Evolutionary conservation across 2,329 filamentous ascomycete genomes (phyloP).

Genomic region (Raffaelea deltoideospora): DNA sequence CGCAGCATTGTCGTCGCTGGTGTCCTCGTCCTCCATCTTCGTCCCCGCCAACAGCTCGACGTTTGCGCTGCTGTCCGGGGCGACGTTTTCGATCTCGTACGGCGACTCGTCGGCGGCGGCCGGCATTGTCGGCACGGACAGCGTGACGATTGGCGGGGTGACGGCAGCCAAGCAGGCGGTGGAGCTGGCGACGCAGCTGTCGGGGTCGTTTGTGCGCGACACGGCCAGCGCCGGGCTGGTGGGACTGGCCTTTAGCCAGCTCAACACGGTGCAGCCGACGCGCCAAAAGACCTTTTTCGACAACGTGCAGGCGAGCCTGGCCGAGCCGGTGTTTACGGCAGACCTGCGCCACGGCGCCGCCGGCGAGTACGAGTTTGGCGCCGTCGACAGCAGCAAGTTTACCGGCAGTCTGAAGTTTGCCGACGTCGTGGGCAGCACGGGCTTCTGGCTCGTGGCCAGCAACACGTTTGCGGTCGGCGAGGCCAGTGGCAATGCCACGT

Average conservation of each 20-base stretch:
- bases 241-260: conserved; percentile 48
- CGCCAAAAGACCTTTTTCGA: conserved; percentile 59
- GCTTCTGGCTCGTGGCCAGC: conserved; percentile 56
- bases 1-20: too few species aligned
- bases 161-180: conserved; percentile 48
- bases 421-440: conserved; percentile 41
- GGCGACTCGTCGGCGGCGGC: conserved; percentile 49
- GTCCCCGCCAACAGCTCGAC: conserved; percentile 20
- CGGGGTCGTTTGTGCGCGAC: conserved; percentile 41
- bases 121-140: conserved; percentile 53
- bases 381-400: conserved; percentile 49
- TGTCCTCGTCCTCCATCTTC: conserved; percentile 31
- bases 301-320: conserved; percentile 45
- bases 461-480: conserved; percentile 38
- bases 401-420: conserved; percentile 46
- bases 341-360: conserved; percentile 43
- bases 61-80: conserved; percentile 21
- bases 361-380: conserved; percentile 62
- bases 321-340: conserved; percentile 55
- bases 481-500: too few species aligned
- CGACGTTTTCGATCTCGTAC: conserved; percentile 50
- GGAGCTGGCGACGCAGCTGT: conserved; percentile 47
- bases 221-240: conserved; percentile 52
- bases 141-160: conserved; percentile 50
- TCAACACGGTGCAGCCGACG: conserved; percentile 49